Evolutionary conservation across 768 basidiomycete species (phyloP), one percentile per base, ranked within the genome.

Genomic region (Amyloporia xantha): DNA sequence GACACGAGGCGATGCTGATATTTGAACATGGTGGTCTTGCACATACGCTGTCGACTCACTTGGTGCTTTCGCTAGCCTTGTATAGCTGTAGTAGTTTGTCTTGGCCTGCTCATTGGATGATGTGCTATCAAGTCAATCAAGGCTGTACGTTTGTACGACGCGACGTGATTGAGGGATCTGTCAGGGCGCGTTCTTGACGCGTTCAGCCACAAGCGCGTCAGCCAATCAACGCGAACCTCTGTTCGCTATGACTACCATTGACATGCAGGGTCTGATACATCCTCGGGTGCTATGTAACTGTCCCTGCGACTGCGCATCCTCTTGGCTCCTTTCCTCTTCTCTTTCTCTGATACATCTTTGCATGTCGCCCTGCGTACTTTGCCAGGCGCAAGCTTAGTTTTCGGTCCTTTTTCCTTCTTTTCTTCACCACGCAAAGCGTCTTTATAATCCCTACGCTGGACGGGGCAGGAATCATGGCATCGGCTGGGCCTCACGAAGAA

Each of bases 361-460:
- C 44, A 55, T 54, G 54, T 52, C 50, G 53, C 39, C 54, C 42
- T 44, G 49, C 52, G 47, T 42, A 46, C 54, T 49, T 52, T 47
- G 57, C 57, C 57, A 51, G 57, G 55, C 50, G 54, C 57, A 59
- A 27, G 54, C 54, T 53, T 53, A 53, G 52, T 38, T 46, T 39
- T 17, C 15, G 21, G 13, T 48, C 41, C 38, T 7, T 39, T 48
- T n/a, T 33, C 30, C 15, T 33, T 33, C 30, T 15, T 33, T 33
- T 33, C 30, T 7, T 7, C 30, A 15, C 39, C 28, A 45, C 17
- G 9, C 7, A 15, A 36, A 20, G 30, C 15, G 13, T 30, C 23
- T 27, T n/a, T 28, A n/a, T 17, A 4, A 19, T 23, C 19, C 44
- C 44, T 47, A 39, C 46, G 56, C 53, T 57, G 56, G 53, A 43